Evolutionary conservation across 1,284 basidiomycete genomes (phyloP).

Genomic region (Athelia sp.): DNA sequence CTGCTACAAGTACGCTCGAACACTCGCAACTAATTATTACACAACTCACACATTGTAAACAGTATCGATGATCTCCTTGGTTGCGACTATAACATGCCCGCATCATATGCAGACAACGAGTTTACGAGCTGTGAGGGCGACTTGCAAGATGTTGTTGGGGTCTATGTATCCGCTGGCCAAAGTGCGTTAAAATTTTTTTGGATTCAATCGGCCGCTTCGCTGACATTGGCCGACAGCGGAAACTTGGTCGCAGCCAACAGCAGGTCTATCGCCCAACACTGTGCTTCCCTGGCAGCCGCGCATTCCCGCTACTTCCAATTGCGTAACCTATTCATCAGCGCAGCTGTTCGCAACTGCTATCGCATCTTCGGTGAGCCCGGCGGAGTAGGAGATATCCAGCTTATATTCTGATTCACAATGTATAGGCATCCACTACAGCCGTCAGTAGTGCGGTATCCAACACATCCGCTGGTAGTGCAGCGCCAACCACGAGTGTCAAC

Average conservation of each 20-base stretch:
- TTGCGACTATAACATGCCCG: slow-evolving; percentile 50
- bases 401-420: no score
- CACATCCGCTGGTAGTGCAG: neutral
- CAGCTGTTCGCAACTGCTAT: neutral
- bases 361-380: no score
- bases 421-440: no score
- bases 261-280: neutral
- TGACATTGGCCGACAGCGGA: neutral
- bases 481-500: neutral
- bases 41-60: neutral
- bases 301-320: slow-evolving; percentile 1
- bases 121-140: slow-evolving; percentile 39
- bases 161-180: slow-evolving; percentile 1
- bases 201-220: neutral
- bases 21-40: neutral
- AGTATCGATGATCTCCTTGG: slow-evolving; percentile 43
- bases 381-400: no score
- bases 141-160: slow-evolving; percentile 5
- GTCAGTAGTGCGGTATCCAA: neutral
- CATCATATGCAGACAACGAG: slow-evolving; percentile 35
- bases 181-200: neutral
- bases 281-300: slow-evolving; percentile 2
- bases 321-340: slow-evolving; percentile 1
- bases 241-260: neutral
- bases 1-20: slow-evolving; percentile 33